A percentile compares a stretch with the other conserved stretches of the same genome.
These are phyloP conservation scores for Paraglomus occultum DNA, from an alignment of 192 early-diverging fungal genomes.

Conservation along the genomic window DNA sequence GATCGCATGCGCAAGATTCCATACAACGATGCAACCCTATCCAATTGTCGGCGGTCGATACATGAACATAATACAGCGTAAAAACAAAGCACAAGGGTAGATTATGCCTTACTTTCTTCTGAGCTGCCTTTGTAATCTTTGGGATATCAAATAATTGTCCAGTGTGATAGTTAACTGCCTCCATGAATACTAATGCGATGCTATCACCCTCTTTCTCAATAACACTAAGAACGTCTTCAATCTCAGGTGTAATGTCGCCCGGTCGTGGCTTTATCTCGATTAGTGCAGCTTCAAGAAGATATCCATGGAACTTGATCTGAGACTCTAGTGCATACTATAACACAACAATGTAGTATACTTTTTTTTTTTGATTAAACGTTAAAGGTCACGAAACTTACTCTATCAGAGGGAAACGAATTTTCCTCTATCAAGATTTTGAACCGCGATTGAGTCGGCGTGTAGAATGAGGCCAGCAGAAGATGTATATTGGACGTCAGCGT, in stretches of 20 bases:
- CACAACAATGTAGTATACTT: slow-evolving; percentile 17
- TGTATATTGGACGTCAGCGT: slow-evolving; percentile 92
- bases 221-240: slow-evolving; percentile 75
- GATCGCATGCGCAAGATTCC: slow-evolving; percentile 93
- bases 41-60: too few relatives aligned
- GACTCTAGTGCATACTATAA: slow-evolving; percentile 81
- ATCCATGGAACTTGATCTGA: slow-evolving; percentile 83
- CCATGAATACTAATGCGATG: slow-evolving; percentile 86
- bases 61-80: neutral
- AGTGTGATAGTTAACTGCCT: slow-evolving; percentile 94
- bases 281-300: slow-evolving; percentile 65
- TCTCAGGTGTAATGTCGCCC: slow-evolving; percentile 69
- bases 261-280: slow-evolving; percentile 71
- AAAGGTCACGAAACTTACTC: slow-evolving; percentile 42
- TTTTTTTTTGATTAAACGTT: slow-evolving; percentile 5
- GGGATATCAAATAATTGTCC: slow-evolving; percentile 87
- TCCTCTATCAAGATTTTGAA: slow-evolving; percentile 89
- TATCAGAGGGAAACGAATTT: slow-evolving; percentile 94
- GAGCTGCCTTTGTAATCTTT: slow-evolving; percentile 78
- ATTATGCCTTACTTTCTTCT: slow-evolving; percentile 56
- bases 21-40: slow-evolving; percentile 87
- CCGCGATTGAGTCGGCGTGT: slow-evolving; percentile 69
- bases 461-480: slow-evolving; percentile 88
- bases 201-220: slow-evolving; percentile 71
- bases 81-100: neutral